Evolutionary conservation across 306 rosid genomes (phyloP), one percentile per base, ranked within the genome.

Genomic region (Rosa multiflora): DNA sequence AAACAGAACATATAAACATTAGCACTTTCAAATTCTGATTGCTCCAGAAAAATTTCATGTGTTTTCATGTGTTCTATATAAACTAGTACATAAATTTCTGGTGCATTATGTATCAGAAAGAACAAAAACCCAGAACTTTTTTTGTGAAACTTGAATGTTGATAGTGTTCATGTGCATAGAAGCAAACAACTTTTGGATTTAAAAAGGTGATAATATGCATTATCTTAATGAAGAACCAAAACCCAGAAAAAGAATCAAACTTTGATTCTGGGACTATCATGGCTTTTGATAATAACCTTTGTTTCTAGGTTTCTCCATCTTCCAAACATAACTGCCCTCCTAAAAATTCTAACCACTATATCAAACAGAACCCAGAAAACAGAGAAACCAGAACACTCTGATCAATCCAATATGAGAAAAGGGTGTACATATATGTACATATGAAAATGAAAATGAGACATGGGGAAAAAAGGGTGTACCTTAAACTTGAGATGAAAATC

Each of bases 401-500:
- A 62, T 62, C 66, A 59, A 59, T 21, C 12, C 3, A 32, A 9
- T 23, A 23, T 59, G 66, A 23, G 21, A 5, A 8, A 12, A 59
- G 13, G 37, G 6, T 59, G 15, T 9, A 53, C 59, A 59, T 6
- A 55, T 55, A 55, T 59, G 21, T 4, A 23, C 35, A 59, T 20
- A 59, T 35, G 40, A 47, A 10, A 9, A 67, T 32, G n/a, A 13
- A 26, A 32, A 76, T 58, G 68, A 74, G 35, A 20, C 21, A 43
- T 40, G 69, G 73, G 67, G 14, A 67, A 52, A 67, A 20, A n/a
- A 32, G 0, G 29, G 52, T 39, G 21, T 83, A 85, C 91, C 84
- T 71, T 88, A 78, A 73, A 64, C 76, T 79, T 88, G 81, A 80
- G 79, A 56, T 69, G 86, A 85, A 88, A 76, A 83, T 88, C 87